phyloP scores from a whole-genome alignment of 257 asterid genomes.

The Misopates orontium region DNA sequence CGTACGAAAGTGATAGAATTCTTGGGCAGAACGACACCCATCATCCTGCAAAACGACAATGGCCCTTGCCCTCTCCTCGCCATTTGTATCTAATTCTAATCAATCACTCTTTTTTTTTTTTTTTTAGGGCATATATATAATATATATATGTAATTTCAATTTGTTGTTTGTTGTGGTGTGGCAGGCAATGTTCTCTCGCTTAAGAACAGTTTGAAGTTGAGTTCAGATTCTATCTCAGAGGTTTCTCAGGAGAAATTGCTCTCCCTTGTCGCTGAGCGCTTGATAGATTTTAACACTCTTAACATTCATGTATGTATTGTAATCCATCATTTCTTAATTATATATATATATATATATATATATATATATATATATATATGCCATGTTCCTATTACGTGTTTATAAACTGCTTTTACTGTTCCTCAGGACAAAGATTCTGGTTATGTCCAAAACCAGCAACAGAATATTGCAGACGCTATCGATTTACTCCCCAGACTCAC shows the following conservation, averaged over 20 bases:
- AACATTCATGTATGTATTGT: slow-evolving; percentile 48
- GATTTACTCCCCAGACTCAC: slow-evolving; percentile 95
- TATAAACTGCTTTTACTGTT: neutral
- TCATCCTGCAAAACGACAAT: slow-evolving; percentile 90
- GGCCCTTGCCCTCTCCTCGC: slow-evolving; percentile 99
- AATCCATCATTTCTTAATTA: no score
- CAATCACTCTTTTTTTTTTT: neutral
- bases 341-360: no score
- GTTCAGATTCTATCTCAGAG: slow-evolving; percentile 82
- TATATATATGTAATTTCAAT: neutral
- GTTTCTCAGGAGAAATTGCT: slow-evolving; percentile 93
- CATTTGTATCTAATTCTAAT: slow-evolving; percentile 53
- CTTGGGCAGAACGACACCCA: slow-evolving; percentile 74
- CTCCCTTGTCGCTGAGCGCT: slow-evolving; percentile 83
- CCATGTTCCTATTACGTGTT: no score
- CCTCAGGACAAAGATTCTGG: slow-evolving; percentile 76
- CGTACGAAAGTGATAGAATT: slow-evolving; percentile 77
- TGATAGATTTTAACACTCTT: slow-evolving; percentile 77
- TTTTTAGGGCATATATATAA: neutral
- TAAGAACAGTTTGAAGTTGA: slow-evolving; percentile 75
- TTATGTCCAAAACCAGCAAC: slow-evolving; percentile 81
- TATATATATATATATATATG: no score
- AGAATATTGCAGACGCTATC: slow-evolving; percentile 91
- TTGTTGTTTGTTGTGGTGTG: slow-evolving; percentile 24
- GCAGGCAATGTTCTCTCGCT: slow-evolving; percentile 82